Evolutionary conservation across 345 rosid genomes (phyloP).

Genomic region (Cardamine occulta): DNA sequence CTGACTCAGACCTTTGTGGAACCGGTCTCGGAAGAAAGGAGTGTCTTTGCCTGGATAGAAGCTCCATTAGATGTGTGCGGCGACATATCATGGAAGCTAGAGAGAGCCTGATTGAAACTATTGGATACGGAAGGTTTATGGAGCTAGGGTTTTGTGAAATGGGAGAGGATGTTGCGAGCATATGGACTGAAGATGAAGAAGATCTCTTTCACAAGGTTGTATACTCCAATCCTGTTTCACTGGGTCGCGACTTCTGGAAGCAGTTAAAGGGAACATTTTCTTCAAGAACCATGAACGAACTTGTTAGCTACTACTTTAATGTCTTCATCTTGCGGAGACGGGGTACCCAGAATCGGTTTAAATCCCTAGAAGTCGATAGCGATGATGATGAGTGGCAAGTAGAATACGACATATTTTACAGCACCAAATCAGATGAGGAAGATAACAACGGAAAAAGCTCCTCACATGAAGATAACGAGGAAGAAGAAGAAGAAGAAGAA

Average conservation of each 20-base stretch:
- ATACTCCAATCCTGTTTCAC: slow-evolving; percentile 59
- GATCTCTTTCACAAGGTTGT: slow-evolving; percentile 57
- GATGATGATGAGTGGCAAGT: slow-evolving; percentile 83
- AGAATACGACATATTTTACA: slow-evolving; percentile 27
- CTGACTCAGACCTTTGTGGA: slow-evolving; percentile 36
- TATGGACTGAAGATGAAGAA: slow-evolving; percentile 79
- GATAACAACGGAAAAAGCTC: slow-evolving; percentile 30
- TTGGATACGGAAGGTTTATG: slow-evolving; percentile 57
- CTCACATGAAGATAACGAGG: slow-evolving; percentile 41
- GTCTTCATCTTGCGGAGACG: slow-evolving; percentile 74
- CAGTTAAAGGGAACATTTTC: slow-evolving; percentile 55
- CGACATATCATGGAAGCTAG: slow-evolving; percentile 72
- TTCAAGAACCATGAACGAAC: slow-evolving; percentile 57
- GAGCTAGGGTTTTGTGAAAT: slow-evolving; percentile 68
- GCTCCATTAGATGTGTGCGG: slow-evolving; percentile 64
- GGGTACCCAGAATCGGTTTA: slow-evolving; percentile 70
- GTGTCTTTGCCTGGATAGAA: slow-evolving; percentile 62
- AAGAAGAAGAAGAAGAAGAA: slow-evolving; percentile 18
- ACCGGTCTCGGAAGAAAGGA: slow-evolving; percentile 54
- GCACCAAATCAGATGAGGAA: slow-evolving; percentile 46
- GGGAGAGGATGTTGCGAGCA: slow-evolving; percentile 71
- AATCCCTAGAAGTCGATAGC: slow-evolving; percentile 58
- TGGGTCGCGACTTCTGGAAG: slow-evolving; percentile 69
- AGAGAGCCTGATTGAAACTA: slow-evolving; percentile 50
- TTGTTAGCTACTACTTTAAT: slow-evolving; percentile 84